Evolutionary conservation across 345 rosid species (phyloP).

Genomic region (sweet orange (Citrus sinensis)): DNA sequence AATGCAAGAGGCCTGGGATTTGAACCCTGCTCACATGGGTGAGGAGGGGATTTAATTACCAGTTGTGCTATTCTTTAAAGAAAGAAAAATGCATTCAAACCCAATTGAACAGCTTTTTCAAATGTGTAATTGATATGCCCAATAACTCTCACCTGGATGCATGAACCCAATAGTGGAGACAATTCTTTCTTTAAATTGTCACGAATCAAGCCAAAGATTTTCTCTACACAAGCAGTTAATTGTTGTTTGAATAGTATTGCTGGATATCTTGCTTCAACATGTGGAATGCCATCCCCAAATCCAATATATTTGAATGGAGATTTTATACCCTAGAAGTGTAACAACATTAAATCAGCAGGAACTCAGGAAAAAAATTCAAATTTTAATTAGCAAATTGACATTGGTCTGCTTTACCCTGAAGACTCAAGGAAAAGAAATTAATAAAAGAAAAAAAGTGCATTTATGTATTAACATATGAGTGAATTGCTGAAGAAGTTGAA

Average conservation of each 20-base stretch:
- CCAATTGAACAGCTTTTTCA: background rate
- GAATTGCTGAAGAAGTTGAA: background rate
- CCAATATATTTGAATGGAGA: constrained; percentile 77
- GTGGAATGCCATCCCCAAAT: constrained; percentile 69
- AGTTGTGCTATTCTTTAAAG: no score
- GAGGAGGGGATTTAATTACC: no score
- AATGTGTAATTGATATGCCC: constrained; percentile 4
- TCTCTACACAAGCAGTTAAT: constrained; percentile 95
- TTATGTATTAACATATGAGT: background rate
- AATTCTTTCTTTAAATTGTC: constrained; percentile 94
- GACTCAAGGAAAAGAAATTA: background rate
- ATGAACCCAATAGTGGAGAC: constrained; percentile 67
- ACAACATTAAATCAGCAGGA: constrained; percentile 19
- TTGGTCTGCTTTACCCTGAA: background rate
- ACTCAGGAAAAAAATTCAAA: constrained; percentile 1
- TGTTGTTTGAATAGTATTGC: constrained; percentile 94
- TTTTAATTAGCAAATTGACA: background rate
- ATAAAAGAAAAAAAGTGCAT: background rate
- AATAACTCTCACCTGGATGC: constrained; percentile 75
- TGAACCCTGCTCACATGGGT: no score
- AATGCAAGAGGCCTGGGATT: no score
- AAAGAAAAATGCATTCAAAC: background rate
- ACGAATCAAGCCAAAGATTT: constrained; percentile 94
- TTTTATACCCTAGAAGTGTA: constrained; percentile 58
- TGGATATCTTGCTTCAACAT: constrained; percentile 94